Evolutionary conservation across 495 filamentous ascomycete genomes (phyloP).

Genomic region (Daldinia caldariorum): DNA sequence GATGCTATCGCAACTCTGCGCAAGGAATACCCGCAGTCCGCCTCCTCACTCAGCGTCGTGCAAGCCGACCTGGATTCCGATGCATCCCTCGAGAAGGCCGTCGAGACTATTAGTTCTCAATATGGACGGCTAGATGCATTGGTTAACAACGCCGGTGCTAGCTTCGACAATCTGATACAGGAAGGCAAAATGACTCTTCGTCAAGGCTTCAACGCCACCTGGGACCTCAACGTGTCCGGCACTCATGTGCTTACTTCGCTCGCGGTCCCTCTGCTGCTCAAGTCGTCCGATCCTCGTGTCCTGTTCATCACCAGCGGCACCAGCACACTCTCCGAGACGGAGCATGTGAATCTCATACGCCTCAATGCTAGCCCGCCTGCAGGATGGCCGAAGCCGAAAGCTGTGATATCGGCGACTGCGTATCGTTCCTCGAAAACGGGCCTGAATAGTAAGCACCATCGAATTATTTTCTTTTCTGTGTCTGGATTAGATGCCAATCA

Average conservation of each 20-base stretch:
- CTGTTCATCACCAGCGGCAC: constrained; percentile 63
- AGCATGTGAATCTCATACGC: constrained; percentile 17
- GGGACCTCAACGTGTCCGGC: constrained; percentile 61
- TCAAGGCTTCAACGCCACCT: constrained; percentile 58
- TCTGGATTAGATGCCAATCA: too few relatives aligned
- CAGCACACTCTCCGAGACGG: constrained; percentile 55
- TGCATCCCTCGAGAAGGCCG: constrained; percentile 59
- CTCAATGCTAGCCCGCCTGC: constrained; percentile 51
- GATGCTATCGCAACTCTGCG: constrained; percentile 51
- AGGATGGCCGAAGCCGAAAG: constrained; percentile 54
- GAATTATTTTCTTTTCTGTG: neutral
- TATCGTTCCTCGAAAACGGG: constrained; percentile 68
- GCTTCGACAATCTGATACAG: constrained; percentile 47
- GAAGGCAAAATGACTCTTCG: constrained; percentile 47
- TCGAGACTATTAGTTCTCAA: constrained; percentile 46
- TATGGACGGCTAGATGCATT: constrained; percentile 62
- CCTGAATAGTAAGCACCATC: constrained; percentile 57
- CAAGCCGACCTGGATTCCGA: constrained; percentile 64
- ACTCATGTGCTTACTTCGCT: constrained; percentile 60
- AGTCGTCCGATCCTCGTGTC: constrained; percentile 56
- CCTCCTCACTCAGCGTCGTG: constrained; percentile 51
- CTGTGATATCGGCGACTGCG: constrained; percentile 32
- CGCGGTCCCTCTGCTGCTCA: constrained; percentile 58
- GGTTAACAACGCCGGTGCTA: constrained; percentile 63
- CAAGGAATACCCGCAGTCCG: constrained; percentile 50